Base-by-base conservation (phyloP, 495 filamentous ascomycete genomes). In the Parachaetomium inaequale region DNA sequence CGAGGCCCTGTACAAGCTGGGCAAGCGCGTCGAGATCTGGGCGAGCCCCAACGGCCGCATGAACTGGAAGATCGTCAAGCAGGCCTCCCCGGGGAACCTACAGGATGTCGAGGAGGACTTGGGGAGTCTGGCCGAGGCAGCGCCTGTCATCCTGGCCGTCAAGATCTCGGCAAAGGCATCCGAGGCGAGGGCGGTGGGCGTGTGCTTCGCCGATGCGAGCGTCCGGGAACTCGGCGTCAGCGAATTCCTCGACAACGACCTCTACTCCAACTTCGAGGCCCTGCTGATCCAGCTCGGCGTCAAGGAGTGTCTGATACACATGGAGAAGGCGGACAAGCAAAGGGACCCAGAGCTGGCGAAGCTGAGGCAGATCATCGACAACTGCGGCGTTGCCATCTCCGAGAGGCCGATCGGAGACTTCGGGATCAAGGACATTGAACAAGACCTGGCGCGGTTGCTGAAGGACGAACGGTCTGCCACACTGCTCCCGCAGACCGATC, bases 31-130 rank as follows among this genome's bases (percentile, higher is more conserved):
- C 21, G 95, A 98, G 76, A 90, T 98, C 59, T 96, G 90, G 85
- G 87, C 84, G 28, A 89, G 84, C 40, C 77, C 80, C 3, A 86
- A 84, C 59, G 82, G 86, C 10, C 86, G 90, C 54, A 92, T 89
- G 74, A 88, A 90, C 65, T 98, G 95, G 94, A 96, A 95, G 70
- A 74, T 93, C 43, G 80, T 77, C 45, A 98, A 97, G 77, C 89
- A 93, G 68, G 93, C 93, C 29, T 96, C 92, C 31, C 94, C 94
- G 0, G 94, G 94, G 14, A 98, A 98, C 74, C 75, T 98, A 36
- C 95, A 98, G 75, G 95, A 97, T 72, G 87, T 98, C 38, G 94
- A 98, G 74, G 95, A 98, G 32, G 94, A 98, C 62, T 84, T 98
- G 5, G 94, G 93, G 7, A 88, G 87, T 11, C 86, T 92, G 57